Evolutionary conservation across 352 stramenopile species (phyloP).

Genomic region (Phytopythium sindhum): DNA sequence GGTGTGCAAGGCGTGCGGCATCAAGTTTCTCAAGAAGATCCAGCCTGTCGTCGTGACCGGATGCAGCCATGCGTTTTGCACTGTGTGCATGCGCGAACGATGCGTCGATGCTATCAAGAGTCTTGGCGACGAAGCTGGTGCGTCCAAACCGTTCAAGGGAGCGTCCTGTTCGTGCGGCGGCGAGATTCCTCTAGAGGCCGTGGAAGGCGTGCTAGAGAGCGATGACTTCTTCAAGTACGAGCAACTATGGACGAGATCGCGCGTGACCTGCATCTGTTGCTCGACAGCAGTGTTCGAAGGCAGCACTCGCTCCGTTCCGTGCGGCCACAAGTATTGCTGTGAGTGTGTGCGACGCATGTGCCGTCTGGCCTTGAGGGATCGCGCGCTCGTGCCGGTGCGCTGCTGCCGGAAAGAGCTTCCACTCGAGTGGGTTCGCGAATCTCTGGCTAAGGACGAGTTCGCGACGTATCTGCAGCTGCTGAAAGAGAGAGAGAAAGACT

Average conservation of each 20-base stretch:
- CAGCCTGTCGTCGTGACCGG: not conserved
- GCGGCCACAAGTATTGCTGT: slow-evolving; percentile 59
- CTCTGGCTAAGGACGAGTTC: slow-evolving; percentile 29
- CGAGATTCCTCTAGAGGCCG: slow-evolving; percentile 23
- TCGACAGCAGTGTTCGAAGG: slow-evolving; percentile 11
- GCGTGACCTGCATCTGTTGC: slow-evolving; percentile 42
- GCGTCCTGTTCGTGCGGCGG: slow-evolving; percentile 15
- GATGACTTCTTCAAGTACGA: slow-evolving; percentile 21
- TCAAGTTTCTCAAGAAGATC: not conserved
- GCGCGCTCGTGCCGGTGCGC: slow-evolving; percentile 53
- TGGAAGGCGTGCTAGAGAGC: slow-evolving; percentile 15
- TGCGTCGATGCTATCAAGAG: not conserved
- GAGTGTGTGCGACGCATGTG: slow-evolving; percentile 59
- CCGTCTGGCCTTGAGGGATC: slow-evolving; percentile 50
- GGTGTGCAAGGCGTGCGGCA: not conserved
- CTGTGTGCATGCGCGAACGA: not conserved
- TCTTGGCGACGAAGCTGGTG: too few relatives aligned
- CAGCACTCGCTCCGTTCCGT: slow-evolving; percentile 35
- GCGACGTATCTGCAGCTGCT: slow-evolving; percentile 44
- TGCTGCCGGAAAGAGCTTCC: slow-evolving; percentile 73
- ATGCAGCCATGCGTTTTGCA: not conserved
- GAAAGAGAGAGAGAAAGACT: slow-evolving; percentile 54
- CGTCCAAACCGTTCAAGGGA: not conserved
- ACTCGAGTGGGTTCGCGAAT: slow-evolving; percentile 52
- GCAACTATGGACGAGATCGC: not conserved